Percentiles rank a stretch among this genome's conserved stretches.
These are phyloP conservation scores for Hippophae tibetana DNA, from an alignment of 306 rosid genomes.

Conservation along the genomic window DNA sequence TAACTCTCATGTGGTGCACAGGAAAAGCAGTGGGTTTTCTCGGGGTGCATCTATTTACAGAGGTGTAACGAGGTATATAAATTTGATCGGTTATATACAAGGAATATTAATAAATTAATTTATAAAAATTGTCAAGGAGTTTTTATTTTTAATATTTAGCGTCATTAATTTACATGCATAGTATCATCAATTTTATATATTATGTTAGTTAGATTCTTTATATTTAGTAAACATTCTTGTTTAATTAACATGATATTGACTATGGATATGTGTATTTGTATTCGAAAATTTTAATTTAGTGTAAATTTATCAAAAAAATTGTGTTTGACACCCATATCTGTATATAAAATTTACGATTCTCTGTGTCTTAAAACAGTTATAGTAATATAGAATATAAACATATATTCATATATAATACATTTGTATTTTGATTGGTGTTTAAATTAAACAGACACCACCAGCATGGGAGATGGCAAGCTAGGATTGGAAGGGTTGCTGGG, in stretches of 20 bases:
- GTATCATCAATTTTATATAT: too few species aligned
- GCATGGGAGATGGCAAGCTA: conserved; percentile 96
- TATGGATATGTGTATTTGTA: too few species aligned
- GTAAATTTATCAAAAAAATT: neutral
- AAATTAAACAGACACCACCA: conserved; percentile 62
- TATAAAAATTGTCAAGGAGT: too few species aligned
- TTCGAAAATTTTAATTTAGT: too few species aligned
- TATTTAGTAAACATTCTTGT: too few species aligned
- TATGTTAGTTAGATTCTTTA: too few species aligned
- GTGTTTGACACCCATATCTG: neutral
- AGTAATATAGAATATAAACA: neutral
- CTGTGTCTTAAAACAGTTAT: too few species aligned
- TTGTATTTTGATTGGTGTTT: neutral
- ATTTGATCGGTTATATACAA: neutral
- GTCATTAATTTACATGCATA: too few species aligned
- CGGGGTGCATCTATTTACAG: conserved; percentile 95
- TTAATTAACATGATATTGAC: too few species aligned
- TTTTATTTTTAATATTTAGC: too few species aligned
- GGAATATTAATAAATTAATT: too few species aligned
- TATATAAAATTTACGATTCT: too few species aligned
- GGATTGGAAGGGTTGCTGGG: conserved; percentile 94
- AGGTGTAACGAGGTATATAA: conserved; percentile 75
- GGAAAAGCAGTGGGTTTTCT: conserved; percentile 95
- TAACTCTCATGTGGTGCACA: conserved; percentile 27
- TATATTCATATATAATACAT: neutral